Evolutionary conservation across 2,329 filamentous ascomycete species (phyloP), one percentile per base, ranked within the genome.

Genomic region (Torrubiellomyces zombiae): DNA sequence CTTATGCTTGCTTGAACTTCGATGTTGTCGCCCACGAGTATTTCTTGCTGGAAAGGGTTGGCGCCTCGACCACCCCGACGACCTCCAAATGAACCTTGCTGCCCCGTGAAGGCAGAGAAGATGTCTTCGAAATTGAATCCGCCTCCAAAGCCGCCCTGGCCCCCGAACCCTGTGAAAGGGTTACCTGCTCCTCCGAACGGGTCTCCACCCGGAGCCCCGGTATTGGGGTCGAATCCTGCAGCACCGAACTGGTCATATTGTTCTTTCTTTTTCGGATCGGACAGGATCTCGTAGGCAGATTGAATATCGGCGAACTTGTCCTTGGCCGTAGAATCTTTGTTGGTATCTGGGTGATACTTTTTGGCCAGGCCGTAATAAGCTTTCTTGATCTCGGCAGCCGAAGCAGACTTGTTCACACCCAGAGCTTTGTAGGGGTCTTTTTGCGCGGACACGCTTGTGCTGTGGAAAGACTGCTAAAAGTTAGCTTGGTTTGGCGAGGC

Each of bases 341-440:
- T 98, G 18, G 89, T 95, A 48, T 98, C 89, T 7, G 89, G 89
- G 43, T 98, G 89, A 48, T 72, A 98, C 46, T 95, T 98, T 55
- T 98, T 98, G 12, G 89, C 89, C 30, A 95, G 62, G 25, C 85
- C 81, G 48, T 98, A 98, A 59, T 98, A 98, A 3, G 89, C 85
- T 51, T 94, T 95, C 50, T 98, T 98, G 48, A 98, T 95, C 18
- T 95, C 86, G 31, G 71, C 60, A 3, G 82, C 58, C 2, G 80
- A 74, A n/a, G 89, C 81, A 33, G 55, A 65, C 49, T 86, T 92
- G 42, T 61, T 61, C 16, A 98, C 81, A 9, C 89, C 89, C 15
- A 98, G 72, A 4, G 79, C 67, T 36, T 72, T 68, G 52, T 98
- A 98, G 1, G 89, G 89, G 42, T 98, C 79, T 47, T 80, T 69